Conservation (phyloP, 177 flowering plant species). For the Vitis hybrid region DNA sequence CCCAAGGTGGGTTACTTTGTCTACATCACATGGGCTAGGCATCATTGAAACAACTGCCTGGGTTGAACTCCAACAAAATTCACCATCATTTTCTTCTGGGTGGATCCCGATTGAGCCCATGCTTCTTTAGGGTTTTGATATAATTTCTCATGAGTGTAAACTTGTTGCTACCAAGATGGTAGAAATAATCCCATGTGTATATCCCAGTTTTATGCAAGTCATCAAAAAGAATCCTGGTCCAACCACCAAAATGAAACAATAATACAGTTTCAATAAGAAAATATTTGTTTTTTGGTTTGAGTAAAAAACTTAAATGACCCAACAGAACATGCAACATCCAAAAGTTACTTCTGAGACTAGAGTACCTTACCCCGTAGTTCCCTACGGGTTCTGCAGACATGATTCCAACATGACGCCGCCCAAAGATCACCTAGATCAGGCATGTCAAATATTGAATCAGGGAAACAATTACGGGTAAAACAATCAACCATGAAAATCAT, state of each 20-base stretch:
- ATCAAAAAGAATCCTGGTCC: conserved; percentile 72
- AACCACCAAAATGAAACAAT: conserved; percentile 6
- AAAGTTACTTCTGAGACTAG: background rate
- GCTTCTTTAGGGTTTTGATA: conserved; percentile 48
- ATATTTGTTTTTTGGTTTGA: too few relatives aligned
- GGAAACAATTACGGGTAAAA: background rate
- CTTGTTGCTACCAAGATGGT: conserved; percentile 85
- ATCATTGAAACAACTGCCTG: background rate
- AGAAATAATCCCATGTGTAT: conserved; percentile 87
- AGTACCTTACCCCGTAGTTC: conserved; percentile 94
- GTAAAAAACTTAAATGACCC: background rate
- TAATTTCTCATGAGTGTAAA: conserved; percentile 59
- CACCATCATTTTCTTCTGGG: conserved; percentile 14
- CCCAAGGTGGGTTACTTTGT: too few relatives aligned
- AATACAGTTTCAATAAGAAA: conserved; percentile 1
- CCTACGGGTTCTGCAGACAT: conserved; percentile 97
- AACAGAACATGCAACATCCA: background rate
- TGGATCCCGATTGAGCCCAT: conserved; percentile 64
- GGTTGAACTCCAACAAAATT: background rate
- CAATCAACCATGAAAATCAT: background rate
- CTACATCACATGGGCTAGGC: too few relatives aligned
- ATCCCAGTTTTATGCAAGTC: conserved; percentile 98
- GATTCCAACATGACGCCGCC: conserved; percentile 88
- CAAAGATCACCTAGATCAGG: conserved; percentile 68
- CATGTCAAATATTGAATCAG: background rate